Base-by-base conservation (phyloP, 345 rosid genomes). In the Euclidium syriacum region DNA sequence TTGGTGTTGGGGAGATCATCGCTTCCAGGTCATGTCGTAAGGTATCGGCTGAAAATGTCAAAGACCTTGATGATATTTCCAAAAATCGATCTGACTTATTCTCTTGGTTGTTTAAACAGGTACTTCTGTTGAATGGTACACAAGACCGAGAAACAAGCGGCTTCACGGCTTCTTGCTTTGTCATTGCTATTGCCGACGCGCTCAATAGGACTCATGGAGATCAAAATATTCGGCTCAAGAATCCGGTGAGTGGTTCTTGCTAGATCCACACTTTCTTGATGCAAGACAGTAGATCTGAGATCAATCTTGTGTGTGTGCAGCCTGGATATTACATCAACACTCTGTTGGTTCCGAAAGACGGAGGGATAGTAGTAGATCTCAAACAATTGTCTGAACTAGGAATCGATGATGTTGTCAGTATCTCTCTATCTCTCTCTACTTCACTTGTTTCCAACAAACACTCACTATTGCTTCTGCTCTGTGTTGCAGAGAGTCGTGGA, bases 1-100 rank as follows among this genome's bases (percentile, higher is more conserved):
- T 83, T 67, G 92, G 95, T 65, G 75, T 86, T 67, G 98, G 96
- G 40, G 98, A 91, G 84, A 80, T 75, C 20, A 83, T 91, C 54
- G 75, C 96, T 67, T 81, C 88, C 26, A 84, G 83, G 78, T 66
- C 80, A 58, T 88, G 95, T 75, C 88, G 81, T 18, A 91, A 91
- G 98, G 95, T 88, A 72, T 25, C n/a, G n/a, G 15, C 7, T 12
- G 59, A 50, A 44, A n/a, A n/a, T n/a, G n/a, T n/a, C n/a, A n/a
- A n/a, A n/a, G n/a, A n/a, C n/a, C n/a, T 7, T 42, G 24, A 8
- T 16, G 11, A 7, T n/a, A n/a, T 16, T 18, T 12, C 15, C 11
- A 39, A 39, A 15, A 1, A 4, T 5, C n/a, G 14, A 7, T 50
- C 43, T 58, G 20, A 58, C 39, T 41, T 56, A 17, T 53, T 30